These are phyloP conservation scores for Corymbia citriodora DNA, from an alignment of 441 rosid genomes.

Conservation along the genomic window DNA sequence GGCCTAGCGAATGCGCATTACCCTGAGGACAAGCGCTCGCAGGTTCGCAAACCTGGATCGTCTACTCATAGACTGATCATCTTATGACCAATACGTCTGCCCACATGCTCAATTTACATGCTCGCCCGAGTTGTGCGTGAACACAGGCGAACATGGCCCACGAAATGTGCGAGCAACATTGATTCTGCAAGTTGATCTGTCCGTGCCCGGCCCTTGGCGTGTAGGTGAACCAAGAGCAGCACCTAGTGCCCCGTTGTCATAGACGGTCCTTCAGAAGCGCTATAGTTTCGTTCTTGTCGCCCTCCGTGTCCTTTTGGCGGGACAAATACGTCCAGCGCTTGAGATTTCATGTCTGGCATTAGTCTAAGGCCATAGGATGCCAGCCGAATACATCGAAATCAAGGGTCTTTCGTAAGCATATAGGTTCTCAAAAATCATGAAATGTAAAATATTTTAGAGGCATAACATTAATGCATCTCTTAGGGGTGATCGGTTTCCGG, in stretches of 20 bases:
- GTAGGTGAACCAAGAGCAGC: not conserved
- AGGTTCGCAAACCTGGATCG: not conserved
- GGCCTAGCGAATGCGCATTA: not conserved
- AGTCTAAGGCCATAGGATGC: not conserved
- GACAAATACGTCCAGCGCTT: not conserved
- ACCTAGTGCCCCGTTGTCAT: not conserved
- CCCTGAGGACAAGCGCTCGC: not conserved
- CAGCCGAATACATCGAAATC: not conserved
- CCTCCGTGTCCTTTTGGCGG: not conserved
- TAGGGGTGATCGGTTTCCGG: too few relatives aligned
- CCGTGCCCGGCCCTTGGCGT: not conserved
- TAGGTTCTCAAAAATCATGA: not conserved
- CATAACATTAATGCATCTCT: not conserved
- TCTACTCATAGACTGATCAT: not conserved
- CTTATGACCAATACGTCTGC: not conserved
- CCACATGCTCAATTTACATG: not conserved
- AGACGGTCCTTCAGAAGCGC: not conserved
- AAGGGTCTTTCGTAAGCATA: not conserved
- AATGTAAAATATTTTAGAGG: not conserved
- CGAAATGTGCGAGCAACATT: not conserved
- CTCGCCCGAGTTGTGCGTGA: not conserved
- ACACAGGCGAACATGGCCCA: not conserved
- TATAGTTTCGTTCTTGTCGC: not conserved
- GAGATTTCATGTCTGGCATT: not conserved
- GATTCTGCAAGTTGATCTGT: not conserved